Percentiles rank a stretch among this genome's conserved stretches.
Conservation (phyloP, 192 early-diverging fungal genomes). For the Pilaira anomala region DNA sequence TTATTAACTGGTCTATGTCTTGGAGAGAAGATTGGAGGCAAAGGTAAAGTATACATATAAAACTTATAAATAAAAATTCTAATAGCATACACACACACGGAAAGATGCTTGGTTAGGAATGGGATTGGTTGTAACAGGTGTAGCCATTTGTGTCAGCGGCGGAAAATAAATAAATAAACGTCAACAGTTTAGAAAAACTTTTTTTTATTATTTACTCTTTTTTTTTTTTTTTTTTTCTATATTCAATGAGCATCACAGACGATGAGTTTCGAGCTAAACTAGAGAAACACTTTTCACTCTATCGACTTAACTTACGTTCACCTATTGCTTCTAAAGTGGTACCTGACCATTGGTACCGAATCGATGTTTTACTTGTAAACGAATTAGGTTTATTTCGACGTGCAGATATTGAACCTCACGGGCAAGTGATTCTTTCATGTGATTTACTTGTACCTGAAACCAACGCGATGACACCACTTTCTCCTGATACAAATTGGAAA, state of each 20-base stretch:
- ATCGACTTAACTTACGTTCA: slow-evolving; percentile 25
- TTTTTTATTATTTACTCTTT: no score
- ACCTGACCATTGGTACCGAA: slow-evolving; percentile 28
- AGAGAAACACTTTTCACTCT: slow-evolving; percentile 29
- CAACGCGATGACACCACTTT: slow-evolving; percentile 6
- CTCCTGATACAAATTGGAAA: not conserved
- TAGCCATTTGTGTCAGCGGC: slow-evolving; percentile 61
- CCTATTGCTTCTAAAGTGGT: slow-evolving; percentile 14
- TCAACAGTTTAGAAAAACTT: not conserved
- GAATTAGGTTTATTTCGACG: slow-evolving; percentile 30
- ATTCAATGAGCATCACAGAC: slow-evolving; percentile 14
- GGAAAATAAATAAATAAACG: slow-evolving; percentile 32
- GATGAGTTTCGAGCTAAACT: slow-evolving; percentile 30
- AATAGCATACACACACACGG: not conserved
- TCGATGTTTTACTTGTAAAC: slow-evolving; percentile 33
- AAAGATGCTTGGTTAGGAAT: slow-evolving; percentile 65
- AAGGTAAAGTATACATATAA: slow-evolving; percentile 38
- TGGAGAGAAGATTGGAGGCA: slow-evolving; percentile 72
- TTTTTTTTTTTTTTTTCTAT: no score
- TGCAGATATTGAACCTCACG: slow-evolving; percentile 25
- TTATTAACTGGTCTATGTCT: slow-evolving; percentile 72
- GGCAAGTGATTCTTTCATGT: slow-evolving; percentile 16
- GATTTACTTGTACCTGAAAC: slow-evolving; percentile 1
- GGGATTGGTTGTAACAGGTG: slow-evolving; percentile 63
- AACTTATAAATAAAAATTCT: not conserved